phyloP scores from a whole-genome alignment of 345 rosid genomes.

The Euphorbia tirucalli region DNA sequence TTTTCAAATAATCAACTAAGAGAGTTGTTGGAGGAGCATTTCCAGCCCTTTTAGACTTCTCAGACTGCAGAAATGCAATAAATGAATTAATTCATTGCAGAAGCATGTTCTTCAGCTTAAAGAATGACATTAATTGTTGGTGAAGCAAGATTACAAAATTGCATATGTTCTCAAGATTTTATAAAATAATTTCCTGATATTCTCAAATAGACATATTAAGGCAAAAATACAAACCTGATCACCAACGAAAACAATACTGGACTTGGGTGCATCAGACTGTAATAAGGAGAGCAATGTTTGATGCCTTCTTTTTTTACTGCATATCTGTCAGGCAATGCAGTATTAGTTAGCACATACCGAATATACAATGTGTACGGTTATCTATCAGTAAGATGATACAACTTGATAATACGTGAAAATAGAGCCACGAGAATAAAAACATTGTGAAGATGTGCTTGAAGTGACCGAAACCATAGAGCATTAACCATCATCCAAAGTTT shows the following conservation, averaged over 20 bases:
- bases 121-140: not conserved
- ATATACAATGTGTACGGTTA: not conserved
- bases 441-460: not conserved
- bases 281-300: constrained; percentile 56
- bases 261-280: constrained; percentile 57
- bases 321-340: constrained; percentile 41
- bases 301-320: constrained; percentile 48
- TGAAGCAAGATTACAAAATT: not conserved
- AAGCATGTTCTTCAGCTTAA: not conserved
- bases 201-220: constrained; percentile 4
- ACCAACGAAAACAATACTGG: constrained; percentile 74
- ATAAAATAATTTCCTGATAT: not conserved
- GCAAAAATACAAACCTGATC: constrained; percentile 62
- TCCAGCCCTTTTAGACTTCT: constrained; percentile 87
- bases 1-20: constrained; percentile 57
- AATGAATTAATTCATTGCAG: not conserved
- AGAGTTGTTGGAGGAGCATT: constrained; percentile 58
- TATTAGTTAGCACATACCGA: constrained; percentile 6
- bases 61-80: constrained; percentile 52
- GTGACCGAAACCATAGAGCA: not conserved
- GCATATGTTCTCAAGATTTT: not conserved
- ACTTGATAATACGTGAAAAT: not conserved
- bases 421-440: not conserved
- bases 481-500: constrained; percentile 8
- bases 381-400: not conserved